These are phyloP conservation scores for Phytopythium cucurbitacearum DNA, from an alignment of 352 stramenopile species.

Conservation along the genomic window DNA sequence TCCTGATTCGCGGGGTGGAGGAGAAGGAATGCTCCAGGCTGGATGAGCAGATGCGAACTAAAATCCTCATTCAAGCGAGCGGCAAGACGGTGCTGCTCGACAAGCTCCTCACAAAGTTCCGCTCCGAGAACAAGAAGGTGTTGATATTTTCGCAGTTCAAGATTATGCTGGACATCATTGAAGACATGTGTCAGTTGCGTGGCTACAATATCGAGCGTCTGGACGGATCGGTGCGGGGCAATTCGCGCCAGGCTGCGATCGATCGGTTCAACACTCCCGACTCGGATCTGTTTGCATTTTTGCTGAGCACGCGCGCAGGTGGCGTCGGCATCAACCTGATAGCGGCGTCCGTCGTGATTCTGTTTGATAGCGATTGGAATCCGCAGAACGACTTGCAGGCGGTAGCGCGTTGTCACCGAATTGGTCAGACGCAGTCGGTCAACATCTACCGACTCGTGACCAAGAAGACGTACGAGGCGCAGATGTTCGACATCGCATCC, in stretches of 20 bases:
- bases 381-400: conserved; percentile 98
- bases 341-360: conserved; percentile 79
- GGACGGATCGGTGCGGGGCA: conserved; percentile 95
- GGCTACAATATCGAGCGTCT: conserved; percentile 92
- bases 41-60: conserved; percentile 65
- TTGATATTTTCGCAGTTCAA: conserved; percentile 99
- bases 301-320: conserved; percentile 94
- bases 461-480: conserved; percentile 98
- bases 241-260: conserved; percentile 97
- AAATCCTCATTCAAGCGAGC: conserved; percentile 81
- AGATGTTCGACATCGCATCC: conserved; percentile 99
- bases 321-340: conserved; percentile 98
- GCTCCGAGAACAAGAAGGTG: conserved; percentile 96
- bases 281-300: conserved; percentile 96
- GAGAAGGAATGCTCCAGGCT: conserved; percentile 92
- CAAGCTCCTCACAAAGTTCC: conserved; percentile 98
- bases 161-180: conserved; percentile 97
- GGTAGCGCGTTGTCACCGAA: conserved; percentile 98
- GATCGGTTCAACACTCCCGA: conserved; percentile 96
- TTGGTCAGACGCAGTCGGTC: conserved; percentile 99
- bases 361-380: conserved; percentile 98
- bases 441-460: conserved; percentile 99
- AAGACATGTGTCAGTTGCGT: conserved; percentile 79
- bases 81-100: conserved; percentile 99
- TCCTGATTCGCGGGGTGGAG: conserved; percentile 97